A percentile compares a stretch with the other conserved stretches of the same genome.
phyloP scores from a whole-genome alignment of 305 asterid species.

The Fraxinus latifolia region DNA sequence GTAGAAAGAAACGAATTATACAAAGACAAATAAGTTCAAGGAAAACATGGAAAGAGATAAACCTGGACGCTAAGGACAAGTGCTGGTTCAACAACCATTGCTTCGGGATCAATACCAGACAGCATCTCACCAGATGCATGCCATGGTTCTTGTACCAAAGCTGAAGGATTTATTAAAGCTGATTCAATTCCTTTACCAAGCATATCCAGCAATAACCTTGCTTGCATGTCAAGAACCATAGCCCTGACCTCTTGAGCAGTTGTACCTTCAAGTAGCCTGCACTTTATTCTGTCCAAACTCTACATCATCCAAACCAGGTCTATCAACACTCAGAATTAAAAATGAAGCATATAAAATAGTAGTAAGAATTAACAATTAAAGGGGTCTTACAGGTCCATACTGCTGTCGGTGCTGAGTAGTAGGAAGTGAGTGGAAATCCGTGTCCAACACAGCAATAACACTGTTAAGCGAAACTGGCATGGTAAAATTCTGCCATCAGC shows the following conservation, averaged over 20 bases:
- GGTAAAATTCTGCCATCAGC: conserved; percentile 30
- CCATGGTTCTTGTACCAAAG: conserved; percentile 93
- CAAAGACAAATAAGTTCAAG: not conserved
- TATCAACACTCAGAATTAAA: not conserved
- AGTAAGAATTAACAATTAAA: conserved; percentile 23
- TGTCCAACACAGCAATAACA: conserved; percentile 92
- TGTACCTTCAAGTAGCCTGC: conserved; percentile 97
- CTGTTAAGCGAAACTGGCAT: conserved; percentile 82
- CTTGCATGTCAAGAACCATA: conserved; percentile 99
- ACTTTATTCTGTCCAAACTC: conserved; percentile 95
- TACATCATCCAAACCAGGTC: conserved; percentile 40
- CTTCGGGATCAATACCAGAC: conserved; percentile 71
- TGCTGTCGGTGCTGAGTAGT: conserved; percentile 94
- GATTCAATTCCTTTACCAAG: conserved; percentile 99
- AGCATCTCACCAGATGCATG: conserved; percentile 79
- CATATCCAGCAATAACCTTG: conserved; percentile 91
- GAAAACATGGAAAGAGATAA: conserved; percentile 9
- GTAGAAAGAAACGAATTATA: not conserved
- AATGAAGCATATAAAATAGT: conserved; percentile 11
- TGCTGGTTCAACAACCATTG: conserved; percentile 92
- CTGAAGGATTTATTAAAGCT: conserved; percentile 88
- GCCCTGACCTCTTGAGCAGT: conserved; percentile 99
- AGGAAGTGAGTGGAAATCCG: conserved; percentile 97
- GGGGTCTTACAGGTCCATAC: conserved; percentile 89
- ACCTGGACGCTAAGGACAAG: conserved; percentile 93